Percentiles rank a stretch among this genome's conserved stretches.
Conservation (phyloP, 768 basidiomycete species). For the Boletus reticulatus region DNA sequence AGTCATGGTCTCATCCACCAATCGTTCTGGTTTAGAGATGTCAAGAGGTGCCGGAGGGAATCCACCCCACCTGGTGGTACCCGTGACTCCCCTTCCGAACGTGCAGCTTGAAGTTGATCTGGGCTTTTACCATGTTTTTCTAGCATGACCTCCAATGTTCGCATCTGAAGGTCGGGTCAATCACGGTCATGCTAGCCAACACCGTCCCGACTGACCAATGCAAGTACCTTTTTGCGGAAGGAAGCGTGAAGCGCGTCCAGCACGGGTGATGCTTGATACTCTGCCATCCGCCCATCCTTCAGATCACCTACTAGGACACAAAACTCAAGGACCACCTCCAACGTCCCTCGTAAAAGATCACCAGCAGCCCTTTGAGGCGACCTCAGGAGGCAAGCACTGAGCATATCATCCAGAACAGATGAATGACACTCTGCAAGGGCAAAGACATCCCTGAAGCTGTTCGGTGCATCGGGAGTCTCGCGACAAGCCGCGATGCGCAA, state of each 20-base stretch:
- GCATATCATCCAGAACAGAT: slow-evolving; percentile 65
- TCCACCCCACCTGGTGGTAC: slow-evolving; percentile 50
- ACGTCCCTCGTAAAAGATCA: slow-evolving; percentile 58
- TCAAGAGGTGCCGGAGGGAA: slow-evolving; percentile 52
- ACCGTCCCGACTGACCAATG: slow-evolving; percentile 46
- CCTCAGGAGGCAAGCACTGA: slow-evolving; percentile 71
- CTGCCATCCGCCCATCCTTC: slow-evolving; percentile 50
- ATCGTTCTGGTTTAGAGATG: slow-evolving; percentile 51
- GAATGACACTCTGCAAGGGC: slow-evolving; percentile 68
- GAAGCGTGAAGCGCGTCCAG: slow-evolving; percentile 53
- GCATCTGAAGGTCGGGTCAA: slow-evolving; percentile 41
- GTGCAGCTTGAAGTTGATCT: slow-evolving; percentile 23
- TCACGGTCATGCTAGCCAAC: background rate
- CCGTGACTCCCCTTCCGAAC: slow-evolving; percentile 30
- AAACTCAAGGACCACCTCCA: slow-evolving; percentile 68
- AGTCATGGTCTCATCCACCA: slow-evolving; percentile 48
- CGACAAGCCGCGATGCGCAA: slow-evolving; percentile 33
- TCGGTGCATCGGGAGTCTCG: slow-evolving; percentile 13
- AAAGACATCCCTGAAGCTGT: slow-evolving; percentile 68
- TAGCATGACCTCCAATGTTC: slow-evolving; percentile 50
- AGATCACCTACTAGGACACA: slow-evolving; percentile 64
- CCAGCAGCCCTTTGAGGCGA: slow-evolving; percentile 64
- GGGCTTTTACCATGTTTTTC: slow-evolving; percentile 45
- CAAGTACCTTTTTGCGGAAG: slow-evolving; percentile 55
- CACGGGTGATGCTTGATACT: slow-evolving; percentile 59